phyloP scores from a whole-genome alignment of 2,329 filamentous ascomycete species.

The Hypomyces perniciosus region DNA sequence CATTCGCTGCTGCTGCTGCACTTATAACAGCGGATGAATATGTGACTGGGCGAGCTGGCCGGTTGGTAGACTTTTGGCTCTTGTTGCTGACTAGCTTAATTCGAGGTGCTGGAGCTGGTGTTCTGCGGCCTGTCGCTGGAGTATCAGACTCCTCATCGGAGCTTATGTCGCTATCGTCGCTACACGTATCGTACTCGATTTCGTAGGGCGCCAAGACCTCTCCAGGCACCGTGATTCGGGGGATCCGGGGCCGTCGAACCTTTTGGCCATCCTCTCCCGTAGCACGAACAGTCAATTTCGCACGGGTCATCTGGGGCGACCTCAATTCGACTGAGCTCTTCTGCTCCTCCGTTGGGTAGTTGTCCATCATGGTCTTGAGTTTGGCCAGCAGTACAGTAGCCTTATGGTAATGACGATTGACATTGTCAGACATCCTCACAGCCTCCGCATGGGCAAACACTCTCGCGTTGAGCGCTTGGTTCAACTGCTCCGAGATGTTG shows the following conservation, averaged over 20 bases:
- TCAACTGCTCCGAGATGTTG: constrained; percentile 54
- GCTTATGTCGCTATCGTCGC: constrained; percentile 47
- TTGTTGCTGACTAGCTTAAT: constrained; percentile 44
- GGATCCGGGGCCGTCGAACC: constrained; percentile 40
- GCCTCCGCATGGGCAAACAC: constrained; percentile 57
- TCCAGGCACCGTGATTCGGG: constrained; percentile 59
- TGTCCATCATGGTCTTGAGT: constrained; percentile 53
- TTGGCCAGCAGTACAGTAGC: constrained; percentile 54
- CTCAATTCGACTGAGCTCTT: constrained; percentile 46
- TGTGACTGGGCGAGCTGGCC: constrained; percentile 26
- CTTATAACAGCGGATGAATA: constrained; percentile 31
- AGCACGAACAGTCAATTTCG: constrained; percentile 41
- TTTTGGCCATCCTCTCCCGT: constrained; percentile 41
- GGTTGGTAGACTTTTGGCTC: constrained; percentile 41
- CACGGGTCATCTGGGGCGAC: constrained; percentile 48
- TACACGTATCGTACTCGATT: constrained; percentile 54
- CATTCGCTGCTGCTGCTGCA: constrained; percentile 35
- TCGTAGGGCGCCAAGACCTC: constrained; percentile 62
- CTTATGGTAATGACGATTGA: constrained; percentile 56
- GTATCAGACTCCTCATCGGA: constrained; percentile 45
- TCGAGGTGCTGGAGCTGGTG: constrained; percentile 34
- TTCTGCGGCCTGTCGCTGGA: constrained; percentile 31
- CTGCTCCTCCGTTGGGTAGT: constrained; percentile 50
- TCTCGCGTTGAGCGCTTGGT: constrained; percentile 49
- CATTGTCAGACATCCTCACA: constrained; percentile 56